Conservation (phyloP, 1,139 yeast genomes). For the Meyerozyma athensensis region DNA sequence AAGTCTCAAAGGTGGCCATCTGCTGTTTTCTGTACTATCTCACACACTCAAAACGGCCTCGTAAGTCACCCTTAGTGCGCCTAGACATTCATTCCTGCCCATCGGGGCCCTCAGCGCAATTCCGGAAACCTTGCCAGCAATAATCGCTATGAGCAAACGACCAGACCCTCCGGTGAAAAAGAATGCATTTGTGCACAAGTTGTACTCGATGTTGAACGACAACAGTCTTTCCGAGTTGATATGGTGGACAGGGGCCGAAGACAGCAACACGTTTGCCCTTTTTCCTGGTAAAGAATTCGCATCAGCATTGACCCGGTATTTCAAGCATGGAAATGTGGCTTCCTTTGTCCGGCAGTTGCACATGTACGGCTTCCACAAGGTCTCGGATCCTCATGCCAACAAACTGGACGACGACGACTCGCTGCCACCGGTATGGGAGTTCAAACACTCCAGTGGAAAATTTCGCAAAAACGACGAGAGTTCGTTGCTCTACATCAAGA, state of each 20-base stretch:
- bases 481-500: constrained; percentile 58
- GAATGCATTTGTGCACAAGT: constrained; percentile 61
- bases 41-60: no score
- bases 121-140: neutral
- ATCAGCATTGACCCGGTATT: constrained; percentile 37
- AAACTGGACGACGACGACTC: constrained; percentile 20
- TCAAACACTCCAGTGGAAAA: constrained; percentile 75
- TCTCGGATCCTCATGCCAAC: constrained; percentile 33
- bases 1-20: no score
- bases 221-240: constrained; percentile 47
- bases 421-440: constrained; percentile 64
- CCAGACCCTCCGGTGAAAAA: constrained; percentile 35
- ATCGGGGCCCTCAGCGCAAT: neutral
- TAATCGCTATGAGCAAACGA: constrained; percentile 2
- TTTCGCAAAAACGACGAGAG: constrained; percentile 75
- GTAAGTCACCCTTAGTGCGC: no score
- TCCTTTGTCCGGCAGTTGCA: constrained; percentile 45
- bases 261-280: constrained; percentile 55
- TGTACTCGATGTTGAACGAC: constrained; percentile 56
- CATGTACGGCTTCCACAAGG: constrained; percentile 51
- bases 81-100: neutral
- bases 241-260: constrained; percentile 73
- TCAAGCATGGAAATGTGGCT: constrained; percentile 46
- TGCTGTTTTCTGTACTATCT: no score
- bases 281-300: constrained; percentile 52